Evolutionary conservation across 768 basidiomycete genomes (phyloP).

Genomic region (Lentinus brumalis): DNA sequence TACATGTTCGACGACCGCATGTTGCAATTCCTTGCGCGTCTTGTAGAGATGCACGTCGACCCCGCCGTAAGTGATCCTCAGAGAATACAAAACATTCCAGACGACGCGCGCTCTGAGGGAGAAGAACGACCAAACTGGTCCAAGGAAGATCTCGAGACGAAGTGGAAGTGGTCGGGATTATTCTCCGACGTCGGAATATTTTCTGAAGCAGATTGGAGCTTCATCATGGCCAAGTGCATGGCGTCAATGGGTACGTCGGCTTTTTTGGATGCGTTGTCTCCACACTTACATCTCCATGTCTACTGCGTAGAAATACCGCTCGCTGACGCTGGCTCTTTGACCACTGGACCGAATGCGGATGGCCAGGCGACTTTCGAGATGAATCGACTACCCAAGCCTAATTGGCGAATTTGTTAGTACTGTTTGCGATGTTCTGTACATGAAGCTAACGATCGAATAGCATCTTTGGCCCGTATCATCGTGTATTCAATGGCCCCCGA

Average conservation of each 20-base stretch:
- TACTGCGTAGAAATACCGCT: slow-evolving; percentile 62
- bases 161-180: slow-evolving; percentile 52
- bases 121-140: slow-evolving; percentile 62
- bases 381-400: slow-evolving; percentile 66
- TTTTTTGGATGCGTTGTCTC: neutral
- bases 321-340: slow-evolving; percentile 72
- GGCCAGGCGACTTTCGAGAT: slow-evolving; percentile 74
- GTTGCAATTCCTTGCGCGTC: slow-evolving; percentile 76
- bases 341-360: slow-evolving; percentile 77
- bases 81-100: slow-evolving; percentile 63
- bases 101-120: slow-evolving; percentile 65
- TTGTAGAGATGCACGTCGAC: slow-evolving; percentile 81
- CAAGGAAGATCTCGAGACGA: slow-evolving; percentile 41
- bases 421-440: neutral
- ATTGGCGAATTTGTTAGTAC: slow-evolving; percentile 72
- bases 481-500: slow-evolving; percentile 87
- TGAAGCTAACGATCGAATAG: slow-evolving; percentile 36
- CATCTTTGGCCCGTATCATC: slow-evolving; percentile 80
- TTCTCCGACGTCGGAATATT: slow-evolving; percentile 75
- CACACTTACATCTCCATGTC: neutral
- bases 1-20: slow-evolving; percentile 90
- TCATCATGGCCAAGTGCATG: slow-evolving; percentile 88
- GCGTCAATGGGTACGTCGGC: slow-evolving; percentile 69
- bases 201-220: slow-evolving; percentile 79
- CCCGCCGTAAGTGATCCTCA: slow-evolving; percentile 76